Base-by-base conservation (phyloP, 2,329 filamentous ascomycete genomes). In the Teratosphaeriaceae sp. region DNA sequence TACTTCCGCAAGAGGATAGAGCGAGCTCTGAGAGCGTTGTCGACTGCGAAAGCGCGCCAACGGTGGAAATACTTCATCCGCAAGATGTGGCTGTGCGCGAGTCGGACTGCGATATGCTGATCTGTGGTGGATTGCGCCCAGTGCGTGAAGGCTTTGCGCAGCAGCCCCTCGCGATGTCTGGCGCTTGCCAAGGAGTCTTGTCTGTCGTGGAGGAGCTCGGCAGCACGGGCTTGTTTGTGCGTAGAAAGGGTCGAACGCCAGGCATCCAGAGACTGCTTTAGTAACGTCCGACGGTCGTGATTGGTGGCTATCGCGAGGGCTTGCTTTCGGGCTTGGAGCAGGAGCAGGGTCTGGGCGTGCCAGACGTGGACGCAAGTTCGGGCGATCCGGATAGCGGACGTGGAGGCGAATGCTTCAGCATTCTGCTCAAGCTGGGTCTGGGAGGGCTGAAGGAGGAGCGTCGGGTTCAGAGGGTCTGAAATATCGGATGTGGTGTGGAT, bases 81-180 rank as follows among this genome's bases (percentile, higher is more conserved):
- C 42, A 92, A 66, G 46, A 89, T 79, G 58, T 87, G 84, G 48
- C 79, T 72, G 48, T 84, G 75, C 16, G 85, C 86, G 31, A 79
- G 72, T 3, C 76, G 78, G 3, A 84, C 86, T 30, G 78, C 75
- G 48, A 74, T 13, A n/a, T 80, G 69, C 55, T 86, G 78, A 12
- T 85, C 79, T 5, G 72, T 74, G 9, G 84, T 75, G 39, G 75
- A 70, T 42, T 76, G 74, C 9, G 76, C 75, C 87, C 87, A 94
- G 50, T 84, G 79, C 1, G 72, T 75, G 44, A 86, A 80, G 2
- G 77, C 74, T 59, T 79, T 82, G 3, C 73, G 76, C 44, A 83
- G 62, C 5, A 87, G 69, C 52, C 79, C 33, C 5, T 38, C 21
- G 6, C 46, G 30, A 13, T 42, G 35, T 16, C 41, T 42, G 15